These are phyloP conservation scores for Musa beccarii DNA, from an alignment of 176 grass and related monocot species.

Conservation along the genomic window DNA sequence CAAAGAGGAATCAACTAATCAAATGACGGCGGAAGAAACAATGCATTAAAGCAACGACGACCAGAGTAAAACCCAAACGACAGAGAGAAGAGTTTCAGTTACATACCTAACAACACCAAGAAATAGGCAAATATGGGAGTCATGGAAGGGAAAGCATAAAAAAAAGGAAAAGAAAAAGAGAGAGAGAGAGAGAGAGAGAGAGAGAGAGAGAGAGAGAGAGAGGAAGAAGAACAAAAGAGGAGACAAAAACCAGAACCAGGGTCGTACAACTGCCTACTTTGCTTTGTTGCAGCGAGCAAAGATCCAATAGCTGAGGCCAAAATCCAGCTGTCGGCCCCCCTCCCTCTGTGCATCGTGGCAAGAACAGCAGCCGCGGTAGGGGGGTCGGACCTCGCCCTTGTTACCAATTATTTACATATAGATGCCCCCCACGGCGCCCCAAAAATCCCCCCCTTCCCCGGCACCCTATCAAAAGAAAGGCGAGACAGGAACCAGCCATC, in stretches of 20 bases:
- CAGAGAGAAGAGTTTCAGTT: not conserved
- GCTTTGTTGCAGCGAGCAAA: slow-evolving; percentile 1
- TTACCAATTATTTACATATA: not conserved
- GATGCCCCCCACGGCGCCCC: not conserved
- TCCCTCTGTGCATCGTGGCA: not conserved
- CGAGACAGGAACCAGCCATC: not conserved
- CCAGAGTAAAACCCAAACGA: not conserved
- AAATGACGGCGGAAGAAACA: not conserved
- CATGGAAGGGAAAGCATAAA: not conserved
- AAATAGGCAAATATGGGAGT: not conserved
- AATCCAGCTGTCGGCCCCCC: slow-evolving; percentile 12
- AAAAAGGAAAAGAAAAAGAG: not conserved
- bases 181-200: not conserved
- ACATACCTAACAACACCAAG: not conserved
- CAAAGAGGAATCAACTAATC: not conserved
- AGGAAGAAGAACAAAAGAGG: slow-evolving; percentile 5
- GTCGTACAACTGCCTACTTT: not conserved
- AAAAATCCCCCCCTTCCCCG: not conserved
- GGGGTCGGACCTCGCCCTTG: not conserved
- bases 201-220: not conserved
- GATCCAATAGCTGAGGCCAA: slow-evolving; percentile 7
- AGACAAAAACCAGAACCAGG: not conserved
- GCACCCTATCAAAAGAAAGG: not conserved
- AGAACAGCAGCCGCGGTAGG: not conserved
- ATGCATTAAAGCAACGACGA: not conserved